phyloP scores from a whole-genome alignment of 371 early-diverging fungal species.

The Zopfochytrium polystomum region DNA sequence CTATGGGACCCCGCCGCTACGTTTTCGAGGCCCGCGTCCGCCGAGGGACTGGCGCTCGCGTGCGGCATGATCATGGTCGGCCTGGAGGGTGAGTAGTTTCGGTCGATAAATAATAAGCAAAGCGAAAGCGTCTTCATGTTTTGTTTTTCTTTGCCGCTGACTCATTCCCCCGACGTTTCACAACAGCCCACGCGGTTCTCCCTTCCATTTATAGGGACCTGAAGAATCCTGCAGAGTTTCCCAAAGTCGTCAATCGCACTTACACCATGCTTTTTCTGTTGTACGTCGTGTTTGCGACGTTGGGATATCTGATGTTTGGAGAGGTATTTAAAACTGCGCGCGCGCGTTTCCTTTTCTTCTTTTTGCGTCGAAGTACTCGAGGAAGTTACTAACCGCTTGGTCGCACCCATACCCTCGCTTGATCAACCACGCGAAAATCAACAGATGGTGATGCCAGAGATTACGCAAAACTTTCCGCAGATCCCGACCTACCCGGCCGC shows the following conservation, averaged over 20 bases:
- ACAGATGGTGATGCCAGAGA: constrained; percentile 40
- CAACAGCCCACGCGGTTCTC: constrained; percentile 61
- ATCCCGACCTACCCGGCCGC: constrained; percentile 57
- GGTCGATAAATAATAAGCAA: too few relatives aligned
- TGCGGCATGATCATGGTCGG: constrained; percentile 11
- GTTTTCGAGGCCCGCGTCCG: constrained; percentile 34
- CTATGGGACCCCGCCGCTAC: constrained; percentile 56
- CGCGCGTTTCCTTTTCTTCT: constrained; percentile 6
- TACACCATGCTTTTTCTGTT: constrained; percentile 48
- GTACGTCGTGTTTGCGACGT: constrained; percentile 53
- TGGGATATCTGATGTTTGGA: constrained; percentile 79
- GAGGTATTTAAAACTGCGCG: constrained; percentile 25
- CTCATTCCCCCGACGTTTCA: constrained; percentile 26
- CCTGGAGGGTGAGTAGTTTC: constrained; percentile 53
- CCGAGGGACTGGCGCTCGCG: constrained; percentile 29
- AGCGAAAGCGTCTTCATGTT: constrained; percentile 40
- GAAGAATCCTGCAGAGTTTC: constrained; percentile 52
- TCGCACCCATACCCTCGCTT: not conserved
- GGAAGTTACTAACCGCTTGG: not conserved
- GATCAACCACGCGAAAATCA: not conserved
- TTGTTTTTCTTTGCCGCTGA: constrained; percentile 39
- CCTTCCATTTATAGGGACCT: constrained; percentile 66
- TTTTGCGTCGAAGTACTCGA: not conserved
- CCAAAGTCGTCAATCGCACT: constrained; percentile 53
- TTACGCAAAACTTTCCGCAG: constrained; percentile 65